phyloP scores from a whole-genome alignment of 1,139 yeast genomes.

The Lizanozyma gosingica region DNA sequence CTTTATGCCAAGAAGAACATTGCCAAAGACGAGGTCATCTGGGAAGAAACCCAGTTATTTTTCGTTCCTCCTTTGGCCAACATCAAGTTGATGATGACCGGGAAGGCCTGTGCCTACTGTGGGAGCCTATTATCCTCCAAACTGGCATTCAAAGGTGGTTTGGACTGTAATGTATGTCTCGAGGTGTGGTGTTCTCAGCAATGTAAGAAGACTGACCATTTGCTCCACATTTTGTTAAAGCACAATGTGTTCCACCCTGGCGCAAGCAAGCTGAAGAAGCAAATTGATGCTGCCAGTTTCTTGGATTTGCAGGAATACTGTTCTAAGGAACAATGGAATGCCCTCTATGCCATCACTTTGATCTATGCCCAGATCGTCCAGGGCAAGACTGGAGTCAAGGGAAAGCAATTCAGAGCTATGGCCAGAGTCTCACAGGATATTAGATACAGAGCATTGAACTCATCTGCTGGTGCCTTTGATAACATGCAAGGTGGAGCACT shows the following conservation, averaged over 20 bases:
- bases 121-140: slow-evolving; percentile 44
- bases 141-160: slow-evolving; percentile 30
- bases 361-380: slow-evolving; percentile 40
- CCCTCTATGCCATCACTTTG: slow-evolving; percentile 56
- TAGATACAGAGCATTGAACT: slow-evolving; percentile 52
- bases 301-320: slow-evolving; percentile 52
- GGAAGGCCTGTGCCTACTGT: slow-evolving; percentile 76
- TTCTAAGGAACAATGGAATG: slow-evolving; percentile 57
- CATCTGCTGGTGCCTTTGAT: slow-evolving; percentile 51
- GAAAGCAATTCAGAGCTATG: slow-evolving; percentile 47
- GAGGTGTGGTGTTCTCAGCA: slow-evolving; percentile 64
- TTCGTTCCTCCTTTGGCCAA: slow-evolving; percentile 68
- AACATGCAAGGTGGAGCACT: slow-evolving; percentile 40
- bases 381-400: slow-evolving; percentile 35
- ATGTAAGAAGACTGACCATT: slow-evolving; percentile 48
- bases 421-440: slow-evolving; percentile 64
- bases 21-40: slow-evolving; percentile 42
- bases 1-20: slow-evolving; percentile 37
- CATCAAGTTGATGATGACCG: slow-evolving; percentile 48
- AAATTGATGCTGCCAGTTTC: slow-evolving; percentile 43
- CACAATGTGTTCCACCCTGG: slow-evolving; percentile 34
- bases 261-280: slow-evolving; percentile 14
- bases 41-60: slow-evolving; percentile 58
- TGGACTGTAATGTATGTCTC: slow-evolving; percentile 61
- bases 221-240: slow-evolving; percentile 49